Evolutionary conservation across 1,139 yeast species (phyloP), one percentile per base, ranked within the genome.

Genomic region (Scheffersomyces parashehatae): DNA sequence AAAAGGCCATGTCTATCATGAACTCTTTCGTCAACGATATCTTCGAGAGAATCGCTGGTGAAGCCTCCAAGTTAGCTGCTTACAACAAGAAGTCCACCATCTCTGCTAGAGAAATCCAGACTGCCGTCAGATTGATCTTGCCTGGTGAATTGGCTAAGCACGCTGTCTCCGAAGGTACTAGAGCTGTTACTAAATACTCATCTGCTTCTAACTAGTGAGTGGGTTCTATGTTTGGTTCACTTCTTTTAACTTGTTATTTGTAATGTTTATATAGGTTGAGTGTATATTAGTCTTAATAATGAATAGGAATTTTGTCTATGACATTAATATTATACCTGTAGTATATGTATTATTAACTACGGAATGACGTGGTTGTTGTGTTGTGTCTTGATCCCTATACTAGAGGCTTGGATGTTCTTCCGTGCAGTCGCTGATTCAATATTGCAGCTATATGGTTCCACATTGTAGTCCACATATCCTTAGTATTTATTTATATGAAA

Each of bases 141-240:
- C 99, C 99, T 59, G 99, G 99, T 85, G 99, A 93, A 81, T 85
- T 93, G 75, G 97, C 99, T 60, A 93, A 91, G 84, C 98, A 91
- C 77, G 97, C 98, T 65, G 97, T 90, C 65, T 88, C 97, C 63
- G 98, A 91, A 79, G 98, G 98, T 83, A 91, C 98, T 64, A 90
- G 97, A 86, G 97, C 99, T 74, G 98, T 93, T 65, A 91, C 98
- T 75, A 93, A 93, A 83, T 93, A 91, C 85, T 89, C 97, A 67
- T 88, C 97, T 67, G 85, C 90, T 62, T 79, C 85, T 60, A 69
- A 68, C 64, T 74, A 73, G 58, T 20, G 26, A 20, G 54, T 48
- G 44, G 40, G 43, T 39, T 37, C 43, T 41, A 35, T 40, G 42
- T 38, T 37, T 44, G 44, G 41, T 48, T 50, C 45, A 45, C 40